Base-by-base conservation (phyloP, 2,329 filamentous ascomycete genomes). In the Sarocladium kiliense region DNA sequence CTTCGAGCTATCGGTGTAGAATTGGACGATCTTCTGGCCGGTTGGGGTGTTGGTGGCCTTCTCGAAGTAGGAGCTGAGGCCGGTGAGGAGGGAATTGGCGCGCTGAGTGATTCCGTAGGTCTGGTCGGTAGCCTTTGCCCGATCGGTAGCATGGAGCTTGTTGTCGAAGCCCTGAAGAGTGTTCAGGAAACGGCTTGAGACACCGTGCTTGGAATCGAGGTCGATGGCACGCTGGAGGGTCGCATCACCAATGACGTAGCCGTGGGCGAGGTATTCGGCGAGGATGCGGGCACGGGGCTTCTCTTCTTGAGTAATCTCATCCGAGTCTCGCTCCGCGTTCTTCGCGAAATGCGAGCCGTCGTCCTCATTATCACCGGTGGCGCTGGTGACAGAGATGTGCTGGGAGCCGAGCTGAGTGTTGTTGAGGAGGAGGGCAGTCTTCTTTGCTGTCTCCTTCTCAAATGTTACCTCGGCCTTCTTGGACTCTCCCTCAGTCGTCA, bases 201-300 rank as follows among this genome's bases (percentile, higher is more conserved):
- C 86, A 62, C 90, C 90, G 74, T 97, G 92, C 76, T 93, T 88
- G 69, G 88, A 78, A 77, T 99, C 94, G 53, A 97, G 84, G 27
- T 89, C 84, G 65, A 99, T 89, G 59, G 91, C 93, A 59, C 82
- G 82, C 75, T 94, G 82, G 63, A 96, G 86, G 53, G 89, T 89
- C 26, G 72, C 77, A 56, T 86, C 83, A 27, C 82, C 91, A 61
- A 97, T 79, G 37, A 86, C 82, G 75, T 99, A 99, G 63, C 94
- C 94, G 65, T 97, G 91, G 11, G 94, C 92, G 32, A 99, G 87
- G 73, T 97, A 97, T 77, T 99, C 94, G 61, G 94, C 94, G 53
- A 97, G 74, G 71, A 99, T 96, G 65, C 94, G 90, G 39, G 89
- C 85, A 65, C 92, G 88, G 16, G 94, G 94, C 81, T 99, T 99